Conservation (phyloP, 2,329 filamentous ascomycete species). For the Dryadomyces sulphureus region DNA sequence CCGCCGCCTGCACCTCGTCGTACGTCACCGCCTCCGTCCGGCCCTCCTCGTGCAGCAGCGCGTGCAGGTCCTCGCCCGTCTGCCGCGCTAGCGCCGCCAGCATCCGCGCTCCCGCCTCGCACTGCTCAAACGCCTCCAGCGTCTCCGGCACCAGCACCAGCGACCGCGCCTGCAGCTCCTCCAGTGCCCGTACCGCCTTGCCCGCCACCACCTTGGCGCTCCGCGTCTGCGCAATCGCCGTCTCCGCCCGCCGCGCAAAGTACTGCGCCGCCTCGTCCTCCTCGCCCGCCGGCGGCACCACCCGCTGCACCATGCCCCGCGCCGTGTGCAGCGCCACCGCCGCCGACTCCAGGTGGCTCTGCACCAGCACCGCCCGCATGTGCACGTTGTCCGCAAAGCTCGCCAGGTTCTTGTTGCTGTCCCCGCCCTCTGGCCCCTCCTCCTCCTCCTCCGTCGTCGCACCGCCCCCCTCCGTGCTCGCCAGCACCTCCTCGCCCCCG, state of each 20-base stretch:
- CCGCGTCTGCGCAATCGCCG: constrained; percentile 58
- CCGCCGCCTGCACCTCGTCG: constrained; percentile 47
- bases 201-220: constrained; percentile 71
- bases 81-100: constrained; percentile 52
- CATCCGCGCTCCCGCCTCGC: constrained; percentile 48
- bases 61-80: constrained; percentile 52
- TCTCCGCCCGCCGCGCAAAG: constrained; percentile 56
- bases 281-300: constrained; percentile 39
- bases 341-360: constrained; percentile 68
- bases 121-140: constrained; percentile 52
- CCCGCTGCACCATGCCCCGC: constrained; percentile 51
- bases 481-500: background rate
- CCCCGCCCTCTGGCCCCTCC: constrained; percentile 9
- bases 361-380: constrained; percentile 62
- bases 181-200: constrained; percentile 62
- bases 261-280: constrained; percentile 54
- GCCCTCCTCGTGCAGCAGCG: constrained; percentile 56
- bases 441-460: too few species aligned
- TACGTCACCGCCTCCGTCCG: constrained; percentile 49
- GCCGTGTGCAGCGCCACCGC: constrained; percentile 51
- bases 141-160: constrained; percentile 58
- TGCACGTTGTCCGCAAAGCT: constrained; percentile 66
- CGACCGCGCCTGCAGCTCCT: constrained; percentile 63
- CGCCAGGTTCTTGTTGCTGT: constrained; percentile 35
- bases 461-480: too few species aligned